A percentile compares a stretch with the other conserved stretches of the same genome.
These are phyloP conservation scores for Neospora caninum DNA, from an alignment of 169 alveolate genomes.

Conservation along the genomic window DNA sequence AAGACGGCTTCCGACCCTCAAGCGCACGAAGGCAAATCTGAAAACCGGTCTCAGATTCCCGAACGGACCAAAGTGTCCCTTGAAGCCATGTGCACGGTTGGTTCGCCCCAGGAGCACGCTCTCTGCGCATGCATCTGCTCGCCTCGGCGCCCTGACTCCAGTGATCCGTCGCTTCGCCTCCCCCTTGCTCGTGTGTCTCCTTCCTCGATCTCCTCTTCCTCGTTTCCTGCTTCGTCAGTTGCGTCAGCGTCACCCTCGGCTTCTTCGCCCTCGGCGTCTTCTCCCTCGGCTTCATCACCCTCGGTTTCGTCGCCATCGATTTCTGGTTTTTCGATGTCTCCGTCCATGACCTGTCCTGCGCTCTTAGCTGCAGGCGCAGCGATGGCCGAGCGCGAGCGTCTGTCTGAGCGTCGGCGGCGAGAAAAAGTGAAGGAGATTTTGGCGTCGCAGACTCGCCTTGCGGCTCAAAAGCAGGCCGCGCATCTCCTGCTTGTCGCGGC, in stretches of 20 bases:
- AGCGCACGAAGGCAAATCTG: too few relatives aligned
- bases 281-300: not conserved
- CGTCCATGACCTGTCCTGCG: not conserved
- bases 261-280: not conserved
- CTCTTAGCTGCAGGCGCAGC: conserved; percentile 11
- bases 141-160: not conserved
- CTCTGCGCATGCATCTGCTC: not conserved
- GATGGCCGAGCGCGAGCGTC: not conserved
- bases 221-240: not conserved
- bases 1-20: too few relatives aligned
- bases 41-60: too few relatives aligned
- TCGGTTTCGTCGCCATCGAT: not conserved
- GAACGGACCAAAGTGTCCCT: too few relatives aligned
- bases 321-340: not conserved
- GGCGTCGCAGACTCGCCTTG: not conserved
- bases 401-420: not conserved
- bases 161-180: not conserved
- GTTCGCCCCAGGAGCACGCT: too few relatives aligned
- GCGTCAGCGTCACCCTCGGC: not conserved
- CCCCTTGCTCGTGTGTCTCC: not conserved
- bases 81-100: too few relatives aligned
- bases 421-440: not conserved
- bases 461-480: not conserved
- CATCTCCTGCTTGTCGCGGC: not conserved
- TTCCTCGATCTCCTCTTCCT: not conserved